Evolutionary conservation across 2,329 filamentous ascomycete genomes (phyloP).

Genomic region (Fusarium gaditjirri): DNA sequence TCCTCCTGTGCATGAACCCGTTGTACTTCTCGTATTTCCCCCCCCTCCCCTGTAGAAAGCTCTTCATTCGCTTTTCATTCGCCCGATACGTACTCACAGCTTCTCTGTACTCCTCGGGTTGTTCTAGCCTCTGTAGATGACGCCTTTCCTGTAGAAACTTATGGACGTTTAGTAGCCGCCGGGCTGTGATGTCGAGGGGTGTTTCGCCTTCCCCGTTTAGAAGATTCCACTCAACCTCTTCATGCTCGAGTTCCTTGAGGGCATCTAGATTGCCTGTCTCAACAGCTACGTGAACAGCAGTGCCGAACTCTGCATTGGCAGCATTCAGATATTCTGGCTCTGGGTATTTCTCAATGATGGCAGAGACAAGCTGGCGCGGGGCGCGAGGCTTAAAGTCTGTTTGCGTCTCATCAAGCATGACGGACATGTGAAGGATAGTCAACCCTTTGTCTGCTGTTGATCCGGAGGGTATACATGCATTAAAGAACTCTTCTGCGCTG

Average conservation of each 20-base stretch:
- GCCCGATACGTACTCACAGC: rapidly evolving
- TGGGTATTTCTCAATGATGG: neutral
- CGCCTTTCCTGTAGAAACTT: neutral
- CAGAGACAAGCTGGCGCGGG: neutral
- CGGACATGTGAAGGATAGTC: neutral
- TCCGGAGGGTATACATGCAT: neutral
- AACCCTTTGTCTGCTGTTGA: neutral
- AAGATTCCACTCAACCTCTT: neutral
- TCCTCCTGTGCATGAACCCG: neutral
- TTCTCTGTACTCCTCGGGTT: rapidly evolving
- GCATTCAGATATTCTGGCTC: rapidly evolving
- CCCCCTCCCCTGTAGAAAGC: rapidly evolving
- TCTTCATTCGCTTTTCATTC: neutral
- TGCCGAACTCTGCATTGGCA: neutral
- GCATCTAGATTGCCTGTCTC: neutral
- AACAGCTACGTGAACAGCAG: neutral
- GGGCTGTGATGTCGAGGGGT: neutral
- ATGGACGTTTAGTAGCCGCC: neutral
- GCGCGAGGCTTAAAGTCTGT: neutral
- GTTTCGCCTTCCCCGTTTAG: rapidly evolving
- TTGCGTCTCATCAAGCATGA: neutral
- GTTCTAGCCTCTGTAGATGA: neutral
- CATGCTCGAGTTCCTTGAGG: rapidly evolving
- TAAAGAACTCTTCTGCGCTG: neutral
- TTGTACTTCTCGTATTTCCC: neutral